phyloP scores from a whole-genome alignment of 352 stramenopile species.

The Pythium rishiriense region DNA sequence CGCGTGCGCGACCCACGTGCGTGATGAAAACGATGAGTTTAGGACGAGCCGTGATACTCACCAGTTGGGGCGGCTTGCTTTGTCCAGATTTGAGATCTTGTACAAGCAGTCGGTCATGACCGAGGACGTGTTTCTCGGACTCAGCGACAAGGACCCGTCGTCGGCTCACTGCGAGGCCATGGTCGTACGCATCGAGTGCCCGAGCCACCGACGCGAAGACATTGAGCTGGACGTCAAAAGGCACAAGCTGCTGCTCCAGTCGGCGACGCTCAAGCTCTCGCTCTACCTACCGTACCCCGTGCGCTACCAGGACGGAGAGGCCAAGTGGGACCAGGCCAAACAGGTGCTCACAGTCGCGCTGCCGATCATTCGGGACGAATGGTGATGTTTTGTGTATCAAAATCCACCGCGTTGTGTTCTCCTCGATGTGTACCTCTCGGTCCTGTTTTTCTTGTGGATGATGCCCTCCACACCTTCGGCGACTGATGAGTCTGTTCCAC shows the following conservation, averaged over 20 bases:
- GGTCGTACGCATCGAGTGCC: constrained; percentile 74
- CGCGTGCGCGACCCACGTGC: constrained; percentile 49
- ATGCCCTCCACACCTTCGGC: not conserved
- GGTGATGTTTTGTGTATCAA: constrained; percentile 29
- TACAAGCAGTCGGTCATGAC: constrained; percentile 89
- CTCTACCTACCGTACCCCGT: constrained; percentile 78
- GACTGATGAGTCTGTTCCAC: not conserved
- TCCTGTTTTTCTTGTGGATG: constrained; percentile 1
- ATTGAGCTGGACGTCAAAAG: constrained; percentile 82
- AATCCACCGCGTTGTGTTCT: not conserved
- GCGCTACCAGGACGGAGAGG: constrained; percentile 61
- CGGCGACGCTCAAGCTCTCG: constrained; percentile 62
- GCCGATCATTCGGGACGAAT: constrained; percentile 77
- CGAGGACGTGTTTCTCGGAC: constrained; percentile 81
- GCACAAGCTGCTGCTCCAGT: constrained; percentile 75
- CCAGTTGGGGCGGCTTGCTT: too few species aligned
- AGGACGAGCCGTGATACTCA: too few species aligned
- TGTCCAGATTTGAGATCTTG: constrained; percentile 78
- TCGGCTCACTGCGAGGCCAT: constrained; percentile 78
- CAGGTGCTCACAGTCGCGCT: constrained; percentile 60
- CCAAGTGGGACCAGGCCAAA: constrained; percentile 64
- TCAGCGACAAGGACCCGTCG: constrained; percentile 85
- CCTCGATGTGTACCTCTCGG: not conserved
- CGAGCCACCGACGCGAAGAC: constrained; percentile 59
- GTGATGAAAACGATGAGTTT: not conserved